Conservation (phyloP, 345 rosid species). For the Alliaria petiolata region DNA sequence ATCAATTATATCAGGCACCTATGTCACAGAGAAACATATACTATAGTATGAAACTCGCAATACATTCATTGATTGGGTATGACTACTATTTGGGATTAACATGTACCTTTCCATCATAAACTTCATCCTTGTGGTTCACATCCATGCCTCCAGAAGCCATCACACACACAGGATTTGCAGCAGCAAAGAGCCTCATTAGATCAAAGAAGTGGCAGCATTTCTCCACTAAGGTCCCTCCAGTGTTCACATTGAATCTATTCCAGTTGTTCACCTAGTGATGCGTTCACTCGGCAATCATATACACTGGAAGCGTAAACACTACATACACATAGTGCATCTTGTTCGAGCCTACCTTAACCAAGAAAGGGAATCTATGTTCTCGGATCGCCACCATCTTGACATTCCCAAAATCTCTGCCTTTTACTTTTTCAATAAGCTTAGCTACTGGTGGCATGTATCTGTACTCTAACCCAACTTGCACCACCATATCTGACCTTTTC, state of each 20-base stretch:
- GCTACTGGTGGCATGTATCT: slow-evolving; percentile 96
- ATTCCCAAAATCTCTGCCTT: slow-evolving; percentile 58
- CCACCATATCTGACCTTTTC: slow-evolving; percentile 73
- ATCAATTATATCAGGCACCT: slow-evolving; percentile 93
- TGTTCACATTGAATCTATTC: slow-evolving; percentile 89
- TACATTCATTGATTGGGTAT: background rate
- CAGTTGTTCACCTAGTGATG: slow-evolving; percentile 69
- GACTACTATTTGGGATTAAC: background rate
- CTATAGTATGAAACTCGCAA: background rate
- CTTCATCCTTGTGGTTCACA: slow-evolving; percentile 89
- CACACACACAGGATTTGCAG: slow-evolving; percentile 76
- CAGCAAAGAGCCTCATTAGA: slow-evolving; percentile 85
- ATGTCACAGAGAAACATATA: slow-evolving; percentile 11
- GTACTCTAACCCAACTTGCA: slow-evolving; percentile 92
- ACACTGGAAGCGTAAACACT: background rate
- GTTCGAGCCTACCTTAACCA: slow-evolving; percentile 82
- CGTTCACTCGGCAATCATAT: slow-evolving; percentile 12
- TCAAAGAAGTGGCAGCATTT: slow-evolving; percentile 99
- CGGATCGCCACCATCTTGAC: slow-evolving; percentile 93
- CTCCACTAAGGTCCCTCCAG: slow-evolving; percentile 95
- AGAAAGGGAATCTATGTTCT: slow-evolving; percentile 91
- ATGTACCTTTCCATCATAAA: slow-evolving; percentile 78
- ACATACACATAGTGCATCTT: background rate
- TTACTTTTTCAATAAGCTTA: slow-evolving; percentile 73
- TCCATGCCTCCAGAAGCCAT: slow-evolving; percentile 96